Conservation (phyloP, 1,139 yeast species). For the Debaryomyces coudertii region DNA sequence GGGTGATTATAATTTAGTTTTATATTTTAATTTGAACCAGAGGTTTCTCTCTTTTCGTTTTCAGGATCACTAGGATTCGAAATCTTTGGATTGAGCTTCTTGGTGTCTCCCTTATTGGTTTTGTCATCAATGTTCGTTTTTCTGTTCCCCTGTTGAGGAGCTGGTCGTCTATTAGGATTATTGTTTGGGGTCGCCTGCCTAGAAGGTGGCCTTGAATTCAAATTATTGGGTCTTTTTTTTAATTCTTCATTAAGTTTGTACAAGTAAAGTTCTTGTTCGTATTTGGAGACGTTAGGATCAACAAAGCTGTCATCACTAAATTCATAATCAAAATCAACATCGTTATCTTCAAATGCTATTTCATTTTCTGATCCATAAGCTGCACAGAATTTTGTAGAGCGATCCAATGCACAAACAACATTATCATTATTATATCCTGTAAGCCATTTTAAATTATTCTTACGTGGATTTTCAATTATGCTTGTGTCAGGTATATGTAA, state of each 20-base stretch:
- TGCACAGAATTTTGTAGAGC: constrained; percentile 29
- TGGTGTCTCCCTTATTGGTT: constrained; percentile 1
- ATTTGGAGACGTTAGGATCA: constrained; percentile 1
- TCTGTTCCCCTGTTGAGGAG: background rate
- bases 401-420: constrained; percentile 34
- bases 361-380: constrained; percentile 22
- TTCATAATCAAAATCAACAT: constrained; percentile 5
- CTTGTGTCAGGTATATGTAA: constrained; percentile 14
- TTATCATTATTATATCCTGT: constrained; percentile 34
- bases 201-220: background rate
- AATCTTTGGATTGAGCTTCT: background rate
- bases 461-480: constrained; percentile 9
- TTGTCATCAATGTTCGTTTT: background rate
- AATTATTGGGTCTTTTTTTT: background rate
- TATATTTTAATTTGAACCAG: background rate
- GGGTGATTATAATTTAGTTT: background rate
- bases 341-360: background rate
- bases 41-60: background rate
- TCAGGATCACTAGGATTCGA: background rate
- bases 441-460: constrained; percentile 4
- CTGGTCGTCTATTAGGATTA: background rate
- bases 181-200: background rate
- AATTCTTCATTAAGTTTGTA: constrained; percentile 1
- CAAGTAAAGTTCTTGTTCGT: constrained; percentile 8
- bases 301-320: constrained; percentile 5